Evolutionary conservation across 2,329 filamentous ascomycete species (phyloP).

Genomic region (Colletotrichum theobromicola): DNA sequence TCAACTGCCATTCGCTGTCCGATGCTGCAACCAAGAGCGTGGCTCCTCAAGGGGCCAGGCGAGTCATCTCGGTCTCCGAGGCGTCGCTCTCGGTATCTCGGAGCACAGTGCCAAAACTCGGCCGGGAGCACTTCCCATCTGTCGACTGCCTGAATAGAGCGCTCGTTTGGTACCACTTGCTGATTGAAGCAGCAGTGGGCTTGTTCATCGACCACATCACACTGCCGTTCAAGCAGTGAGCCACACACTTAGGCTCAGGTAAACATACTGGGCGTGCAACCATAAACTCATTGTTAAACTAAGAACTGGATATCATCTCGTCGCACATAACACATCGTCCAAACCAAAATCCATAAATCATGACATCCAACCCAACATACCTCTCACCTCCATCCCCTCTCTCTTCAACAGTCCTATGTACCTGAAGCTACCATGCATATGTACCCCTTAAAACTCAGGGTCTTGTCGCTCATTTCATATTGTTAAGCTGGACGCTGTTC

Average conservation of each 20-base stretch:
- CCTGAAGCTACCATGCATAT: neutral
- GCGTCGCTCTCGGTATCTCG: neutral
- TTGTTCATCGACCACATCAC: too few species aligned
- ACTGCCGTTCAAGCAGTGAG: neutral
- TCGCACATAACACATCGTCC: slow-evolving; percentile 2
- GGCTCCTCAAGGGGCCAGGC: too few species aligned
- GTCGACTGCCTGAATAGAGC: neutral
- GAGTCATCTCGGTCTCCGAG: neutral
- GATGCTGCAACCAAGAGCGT: neutral
- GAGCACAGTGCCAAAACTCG: neutral
- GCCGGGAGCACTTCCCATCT: neutral
- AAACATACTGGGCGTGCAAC: neutral
- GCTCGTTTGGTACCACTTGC: neutral
- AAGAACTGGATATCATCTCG: slow-evolving; percentile 6
- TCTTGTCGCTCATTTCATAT: neutral
- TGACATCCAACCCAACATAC: neutral
- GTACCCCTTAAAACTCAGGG: rapidly evolving
- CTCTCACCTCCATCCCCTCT: too few species aligned
- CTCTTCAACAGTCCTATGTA: neutral
- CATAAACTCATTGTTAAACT: slow-evolving; percentile 3
- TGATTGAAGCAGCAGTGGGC: neutral
- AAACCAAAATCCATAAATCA: neutral
- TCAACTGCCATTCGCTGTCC: neutral
- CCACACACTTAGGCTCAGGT: rapidly evolving
- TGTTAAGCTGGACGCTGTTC: slow-evolving; percentile 9